phyloP scores from a whole-genome alignment of 768 basidiomycete genomes.

The Tricholoma flavovirens region DNA sequence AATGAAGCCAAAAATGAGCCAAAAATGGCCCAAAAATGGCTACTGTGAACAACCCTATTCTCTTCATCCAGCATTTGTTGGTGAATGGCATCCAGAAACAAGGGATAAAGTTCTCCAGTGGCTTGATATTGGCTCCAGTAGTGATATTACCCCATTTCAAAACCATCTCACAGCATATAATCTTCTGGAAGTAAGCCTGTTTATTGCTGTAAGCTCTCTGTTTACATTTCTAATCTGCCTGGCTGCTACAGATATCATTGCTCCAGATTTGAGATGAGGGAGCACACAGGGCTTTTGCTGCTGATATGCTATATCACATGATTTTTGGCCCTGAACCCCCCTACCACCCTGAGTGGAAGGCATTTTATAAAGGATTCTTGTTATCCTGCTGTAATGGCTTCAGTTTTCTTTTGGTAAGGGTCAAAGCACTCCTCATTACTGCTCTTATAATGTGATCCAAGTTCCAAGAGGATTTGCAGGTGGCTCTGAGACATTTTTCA shows the following conservation, averaged over 20 bases:
- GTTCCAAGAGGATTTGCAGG: background rate
- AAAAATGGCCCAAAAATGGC: no score
- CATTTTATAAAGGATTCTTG: background rate
- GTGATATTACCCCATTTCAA: background rate
- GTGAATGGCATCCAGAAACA: no score
- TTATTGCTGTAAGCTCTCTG: background rate
- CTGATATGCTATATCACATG: no score
- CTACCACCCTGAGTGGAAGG: background rate
- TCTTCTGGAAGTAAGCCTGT: background rate
- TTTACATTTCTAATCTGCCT: background rate
- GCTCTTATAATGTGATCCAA: background rate
- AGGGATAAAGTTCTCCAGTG: background rate
- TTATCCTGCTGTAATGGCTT: background rate
- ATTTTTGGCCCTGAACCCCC: background rate
- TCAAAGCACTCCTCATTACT: background rate
- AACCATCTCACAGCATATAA: background rate
- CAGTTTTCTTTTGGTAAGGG: background rate
- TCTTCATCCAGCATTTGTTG: background rate
- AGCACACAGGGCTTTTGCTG: no score
- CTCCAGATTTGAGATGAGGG: background rate
- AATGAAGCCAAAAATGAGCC: no score
- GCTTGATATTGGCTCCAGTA: background rate
- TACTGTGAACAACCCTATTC: no score
- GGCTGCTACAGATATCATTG: background rate
- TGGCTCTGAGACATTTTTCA: slow-evolving; percentile 6